Conservation (phyloP, 306 rosid species). For the Mucuna pruriens region DNA sequence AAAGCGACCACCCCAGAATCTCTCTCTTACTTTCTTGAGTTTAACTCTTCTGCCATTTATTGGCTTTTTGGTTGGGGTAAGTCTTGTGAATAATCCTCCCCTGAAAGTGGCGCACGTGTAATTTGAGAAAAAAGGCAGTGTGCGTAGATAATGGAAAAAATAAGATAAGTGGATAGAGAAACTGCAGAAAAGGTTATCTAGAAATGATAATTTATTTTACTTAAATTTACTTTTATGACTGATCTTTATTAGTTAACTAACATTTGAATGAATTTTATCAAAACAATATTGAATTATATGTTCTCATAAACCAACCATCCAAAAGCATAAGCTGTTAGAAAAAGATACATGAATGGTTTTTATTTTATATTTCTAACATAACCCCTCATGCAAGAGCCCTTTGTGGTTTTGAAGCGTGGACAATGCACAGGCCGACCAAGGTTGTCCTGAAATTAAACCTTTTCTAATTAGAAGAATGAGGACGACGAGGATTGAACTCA, state of each 20-base stretch:
- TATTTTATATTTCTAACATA: not conserved
- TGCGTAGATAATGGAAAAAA: slow-evolving; percentile 6
- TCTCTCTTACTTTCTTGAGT: slow-evolving; percentile 86
- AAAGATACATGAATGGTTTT: not conserved
- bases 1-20: slow-evolving; percentile 82
- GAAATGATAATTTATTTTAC: slow-evolving; percentile 4
- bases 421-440: not conserved
- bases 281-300: not conserved
- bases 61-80: slow-evolving; percentile 92
- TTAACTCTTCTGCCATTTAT: slow-evolving; percentile 73
- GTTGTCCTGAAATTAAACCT: not conserved
- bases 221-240: not conserved
- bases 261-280: not conserved
- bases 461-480: not conserved
- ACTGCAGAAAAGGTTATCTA: not conserved
- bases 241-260: not conserved
- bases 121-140: not conserved
- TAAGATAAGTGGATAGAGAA: slow-evolving; percentile 20
- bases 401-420: not conserved
- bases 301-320: not conserved
- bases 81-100: slow-evolving; percentile 40
- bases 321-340: not conserved
- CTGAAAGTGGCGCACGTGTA: slow-evolving; percentile 1
- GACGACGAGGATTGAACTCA: not conserved
- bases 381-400: not conserved